A percentile compares a stretch with the other conserved stretches of the same genome.
Evolutionary conservation across 1,284 basidiomycete genomes (phyloP).

Genomic region (Fomitiporia mediterranea): DNA sequence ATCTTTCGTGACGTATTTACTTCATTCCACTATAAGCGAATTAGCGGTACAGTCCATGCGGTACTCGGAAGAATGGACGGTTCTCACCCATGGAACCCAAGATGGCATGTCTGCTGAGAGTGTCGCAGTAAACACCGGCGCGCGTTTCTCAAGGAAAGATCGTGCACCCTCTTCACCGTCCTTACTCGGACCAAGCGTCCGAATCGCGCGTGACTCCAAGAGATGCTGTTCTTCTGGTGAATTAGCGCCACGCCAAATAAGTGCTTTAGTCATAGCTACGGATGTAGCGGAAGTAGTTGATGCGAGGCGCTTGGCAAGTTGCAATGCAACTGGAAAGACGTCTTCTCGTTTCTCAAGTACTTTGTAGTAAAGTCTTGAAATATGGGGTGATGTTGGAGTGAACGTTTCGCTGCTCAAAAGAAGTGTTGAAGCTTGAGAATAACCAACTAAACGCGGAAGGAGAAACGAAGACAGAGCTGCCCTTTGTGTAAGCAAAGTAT

Average conservation of each 20-base stretch:
- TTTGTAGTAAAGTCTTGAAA: constrained; percentile 43
- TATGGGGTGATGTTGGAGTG: constrained; percentile 40
- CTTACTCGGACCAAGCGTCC: constrained; percentile 32
- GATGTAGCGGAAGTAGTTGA: constrained; percentile 46
- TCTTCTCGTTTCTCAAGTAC: constrained; percentile 44
- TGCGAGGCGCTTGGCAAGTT: constrained; percentile 48
- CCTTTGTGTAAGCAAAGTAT: not conserved
- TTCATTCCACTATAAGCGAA: constrained; percentile 37
- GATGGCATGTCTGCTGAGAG: constrained; percentile 35
- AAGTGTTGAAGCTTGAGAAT: constrained; percentile 46
- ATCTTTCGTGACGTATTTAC: constrained; percentile 34
- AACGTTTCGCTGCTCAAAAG: constrained; percentile 45
- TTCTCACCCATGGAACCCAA: constrained; percentile 50
- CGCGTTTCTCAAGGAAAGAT: constrained; percentile 45
- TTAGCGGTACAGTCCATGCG: too few species aligned
- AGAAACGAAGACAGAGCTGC: constrained; percentile 48
- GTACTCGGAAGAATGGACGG: too few species aligned
- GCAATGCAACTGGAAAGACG: constrained; percentile 47
- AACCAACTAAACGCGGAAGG: constrained; percentile 48
- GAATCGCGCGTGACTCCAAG: constrained; percentile 46
- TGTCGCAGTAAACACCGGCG: constrained; percentile 41
- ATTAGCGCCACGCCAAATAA: constrained; percentile 46
- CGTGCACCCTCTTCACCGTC: constrained; percentile 46
- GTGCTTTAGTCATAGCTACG: constrained; percentile 46
- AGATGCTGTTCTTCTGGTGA: constrained; percentile 51